Percentiles rank a stretch among this genome's conserved stretches.
phyloP scores from a whole-genome alignment of 2,329 filamentous ascomycete genomes.

The Anthostomella pinea region DNA sequence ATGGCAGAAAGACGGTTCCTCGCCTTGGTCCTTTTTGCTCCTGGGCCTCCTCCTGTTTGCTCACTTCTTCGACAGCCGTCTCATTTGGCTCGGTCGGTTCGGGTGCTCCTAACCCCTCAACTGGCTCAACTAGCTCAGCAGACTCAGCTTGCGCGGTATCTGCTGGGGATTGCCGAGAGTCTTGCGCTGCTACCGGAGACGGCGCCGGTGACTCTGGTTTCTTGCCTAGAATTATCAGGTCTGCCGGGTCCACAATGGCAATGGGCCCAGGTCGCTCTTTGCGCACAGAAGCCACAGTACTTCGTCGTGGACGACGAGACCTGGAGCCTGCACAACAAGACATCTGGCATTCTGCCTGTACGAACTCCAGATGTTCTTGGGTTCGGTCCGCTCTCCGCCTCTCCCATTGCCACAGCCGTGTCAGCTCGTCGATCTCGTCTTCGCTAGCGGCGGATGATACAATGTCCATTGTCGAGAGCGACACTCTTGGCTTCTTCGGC shows the following conservation, averaged over 20 bases:
- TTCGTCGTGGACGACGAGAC: constrained; percentile 27
- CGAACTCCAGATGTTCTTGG: constrained; percentile 70
- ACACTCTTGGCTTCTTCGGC: constrained; percentile 52
- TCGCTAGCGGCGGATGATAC: constrained; percentile 54
- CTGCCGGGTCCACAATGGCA: constrained; percentile 40
- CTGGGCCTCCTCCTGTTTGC: constrained; percentile 21
- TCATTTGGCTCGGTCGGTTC: no score
- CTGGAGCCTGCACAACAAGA: constrained; percentile 62
- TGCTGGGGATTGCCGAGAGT: constrained; percentile 6
- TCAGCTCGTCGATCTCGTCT: constrained; percentile 57
- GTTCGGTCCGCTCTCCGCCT: constrained; percentile 64
- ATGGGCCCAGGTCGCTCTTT: constrained; percentile 35
- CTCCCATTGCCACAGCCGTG: constrained; percentile 53
- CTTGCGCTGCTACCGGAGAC: constrained; percentile 30
- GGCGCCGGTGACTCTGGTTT: constrained; percentile 21
- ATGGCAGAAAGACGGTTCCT: constrained; percentile 58
- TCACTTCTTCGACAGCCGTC: no score
- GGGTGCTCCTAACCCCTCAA: no score
- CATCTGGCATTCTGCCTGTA: constrained; percentile 71
- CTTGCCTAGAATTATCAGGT: constrained; percentile 42
- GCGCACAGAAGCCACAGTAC: constrained; percentile 28
- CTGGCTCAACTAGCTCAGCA: no score
- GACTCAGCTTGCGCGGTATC: constrained; percentile 17
- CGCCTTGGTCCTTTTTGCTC: constrained; percentile 38
- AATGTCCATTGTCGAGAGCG: constrained; percentile 49